These are phyloP conservation scores for Dicorynia guianensis DNA, from an alignment of 306 rosid genomes.

Conservation along the genomic window DNA sequence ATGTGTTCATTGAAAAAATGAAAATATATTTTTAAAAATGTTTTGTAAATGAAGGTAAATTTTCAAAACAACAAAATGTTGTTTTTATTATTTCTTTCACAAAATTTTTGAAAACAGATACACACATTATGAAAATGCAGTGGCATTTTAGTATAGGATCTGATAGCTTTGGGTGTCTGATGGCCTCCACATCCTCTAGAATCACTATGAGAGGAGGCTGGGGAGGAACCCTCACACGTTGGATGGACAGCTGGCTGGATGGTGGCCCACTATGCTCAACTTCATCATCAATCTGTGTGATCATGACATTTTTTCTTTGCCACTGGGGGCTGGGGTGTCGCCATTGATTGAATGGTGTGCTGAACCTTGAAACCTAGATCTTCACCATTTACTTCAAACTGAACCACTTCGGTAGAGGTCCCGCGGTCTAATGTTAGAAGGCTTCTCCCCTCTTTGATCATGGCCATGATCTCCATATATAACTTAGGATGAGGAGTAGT, in stretches of 20 bases:
- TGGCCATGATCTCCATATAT: slow-evolving; percentile 83
- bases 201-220: slow-evolving; percentile 89
- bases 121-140: too few relatives aligned
- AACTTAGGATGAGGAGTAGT: slow-evolving; percentile 81
- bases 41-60: too few relatives aligned
- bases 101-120: too few relatives aligned
- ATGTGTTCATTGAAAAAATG: too few relatives aligned
- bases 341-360: slow-evolving; percentile 56
- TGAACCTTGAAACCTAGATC: slow-evolving; percentile 50
- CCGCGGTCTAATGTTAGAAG: slow-evolving; percentile 90
- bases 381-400: slow-evolving; percentile 58
- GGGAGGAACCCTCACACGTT: slow-evolving; percentile 91
- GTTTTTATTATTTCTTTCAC: too few relatives aligned
- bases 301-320: slow-evolving; percentile 71
- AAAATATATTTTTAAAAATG: too few relatives aligned
- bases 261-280: slow-evolving; percentile 58
- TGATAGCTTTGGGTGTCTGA: slow-evolving; percentile 87
- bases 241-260: slow-evolving; percentile 58
- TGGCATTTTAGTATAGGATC: too few relatives aligned
- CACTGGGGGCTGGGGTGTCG: slow-evolving; percentile 68
- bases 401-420: slow-evolving; percentile 63
- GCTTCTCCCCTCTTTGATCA: slow-evolving; percentile 91
- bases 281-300: slow-evolving; percentile 67
- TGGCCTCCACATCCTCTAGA: slow-evolving; percentile 92
- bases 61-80: too few relatives aligned